Conservation (phyloP, 2,329 filamentous ascomycete genomes). For the Parafenestella ontariensis region DNA sequence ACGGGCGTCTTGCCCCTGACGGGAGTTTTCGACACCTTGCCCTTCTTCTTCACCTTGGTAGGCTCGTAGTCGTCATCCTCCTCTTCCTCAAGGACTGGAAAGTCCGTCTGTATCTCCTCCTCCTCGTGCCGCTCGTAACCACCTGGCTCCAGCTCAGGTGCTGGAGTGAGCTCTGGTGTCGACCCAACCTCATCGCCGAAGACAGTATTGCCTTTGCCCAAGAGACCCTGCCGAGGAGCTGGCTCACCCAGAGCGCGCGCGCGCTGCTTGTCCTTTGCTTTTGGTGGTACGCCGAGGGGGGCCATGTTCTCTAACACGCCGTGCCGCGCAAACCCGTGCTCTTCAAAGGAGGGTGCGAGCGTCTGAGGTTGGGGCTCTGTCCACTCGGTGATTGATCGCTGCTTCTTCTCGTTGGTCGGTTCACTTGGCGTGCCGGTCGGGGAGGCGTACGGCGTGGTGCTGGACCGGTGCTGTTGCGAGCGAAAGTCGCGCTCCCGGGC, state of each 20-base stretch:
- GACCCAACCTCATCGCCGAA: slow-evolving; percentile 51
- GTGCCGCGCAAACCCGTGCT: slow-evolving; percentile 74
- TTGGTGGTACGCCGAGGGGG: slow-evolving; percentile 76
- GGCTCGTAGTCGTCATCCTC: slow-evolving; percentile 57
- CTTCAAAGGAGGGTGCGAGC: slow-evolving; percentile 74
- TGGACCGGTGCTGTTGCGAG: slow-evolving; percentile 37
- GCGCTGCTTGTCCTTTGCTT: slow-evolving; percentile 65
- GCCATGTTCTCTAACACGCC: slow-evolving; percentile 86
- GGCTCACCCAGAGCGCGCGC: slow-evolving; percentile 54
- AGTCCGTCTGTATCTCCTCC: slow-evolving; percentile 40
- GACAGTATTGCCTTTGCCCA: slow-evolving; percentile 51
- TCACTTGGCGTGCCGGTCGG: slow-evolving; percentile 38
- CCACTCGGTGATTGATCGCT: slow-evolving; percentile 57
- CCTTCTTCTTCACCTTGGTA: slow-evolving; percentile 44
- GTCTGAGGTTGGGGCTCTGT: slow-evolving; percentile 63
- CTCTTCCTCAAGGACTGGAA: slow-evolving; percentile 50
- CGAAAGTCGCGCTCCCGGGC: slow-evolving; percentile 33
- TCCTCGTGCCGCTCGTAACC: slow-evolving; percentile 50
- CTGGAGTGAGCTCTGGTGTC: slow-evolving; percentile 56
- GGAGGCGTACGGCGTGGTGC: slow-evolving; percentile 47
- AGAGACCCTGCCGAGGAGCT: slow-evolving; percentile 46
- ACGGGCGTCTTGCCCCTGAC: slow-evolving; percentile 45
- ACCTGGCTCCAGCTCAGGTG: slow-evolving; percentile 49
- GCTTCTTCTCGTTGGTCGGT: slow-evolving; percentile 42
- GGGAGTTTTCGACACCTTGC: slow-evolving; percentile 37